Conservation (phyloP, 73 alveolate genomes). For the Paramecium biaurelia region DNA sequence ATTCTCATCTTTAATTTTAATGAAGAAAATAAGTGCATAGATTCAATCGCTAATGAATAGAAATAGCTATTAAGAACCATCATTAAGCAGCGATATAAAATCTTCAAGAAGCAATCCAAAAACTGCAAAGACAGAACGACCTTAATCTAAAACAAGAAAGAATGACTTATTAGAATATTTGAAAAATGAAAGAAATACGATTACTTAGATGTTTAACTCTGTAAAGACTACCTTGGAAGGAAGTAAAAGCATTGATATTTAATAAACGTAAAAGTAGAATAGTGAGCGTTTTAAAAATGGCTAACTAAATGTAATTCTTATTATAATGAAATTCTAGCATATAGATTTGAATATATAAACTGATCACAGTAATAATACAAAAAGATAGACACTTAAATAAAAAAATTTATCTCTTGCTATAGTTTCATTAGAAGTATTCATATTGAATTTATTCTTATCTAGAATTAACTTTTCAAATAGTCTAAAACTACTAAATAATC, state of each 20-base stretch:
- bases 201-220: not conserved
- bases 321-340: not conserved
- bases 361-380: not conserved
- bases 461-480: not conserved
- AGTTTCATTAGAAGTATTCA: not conserved
- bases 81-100: not conserved
- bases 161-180: slow-evolving; percentile 38
- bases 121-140: slow-evolving; percentile 42
- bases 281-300: slow-evolving; percentile 18
- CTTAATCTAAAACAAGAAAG: not conserved
- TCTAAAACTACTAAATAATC: not conserved
- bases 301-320: not conserved
- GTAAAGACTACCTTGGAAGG: not conserved
- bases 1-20: not conserved
- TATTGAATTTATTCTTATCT: not conserved
- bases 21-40: not conserved
- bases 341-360: not conserved
- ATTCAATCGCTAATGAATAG: not conserved
- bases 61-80: not conserved
- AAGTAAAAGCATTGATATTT: slow-evolving; percentile 27
- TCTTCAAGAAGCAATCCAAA: not conserved
- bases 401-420: slow-evolving; percentile 42
- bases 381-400: not conserved
- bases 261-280: not conserved
- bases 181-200: slow-evolving; percentile 6